Conservation (phyloP, 352 stramenopile species). For the Pythium sp. region DNA sequence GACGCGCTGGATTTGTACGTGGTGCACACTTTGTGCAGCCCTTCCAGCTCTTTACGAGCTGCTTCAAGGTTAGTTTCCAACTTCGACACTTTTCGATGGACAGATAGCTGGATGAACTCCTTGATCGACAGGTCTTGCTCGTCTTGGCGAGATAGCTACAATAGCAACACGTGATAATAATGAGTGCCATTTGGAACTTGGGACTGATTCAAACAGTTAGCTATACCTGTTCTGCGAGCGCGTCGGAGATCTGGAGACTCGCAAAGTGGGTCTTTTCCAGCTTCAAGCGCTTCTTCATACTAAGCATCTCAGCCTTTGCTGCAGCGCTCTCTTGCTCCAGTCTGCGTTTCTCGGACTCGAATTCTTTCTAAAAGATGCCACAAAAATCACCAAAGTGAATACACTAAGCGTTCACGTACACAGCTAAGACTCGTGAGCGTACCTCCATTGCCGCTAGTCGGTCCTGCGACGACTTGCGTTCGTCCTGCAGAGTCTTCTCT, state of each 20-base stretch:
- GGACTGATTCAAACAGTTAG: background rate
- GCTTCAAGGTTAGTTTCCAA: conserved; percentile 38
- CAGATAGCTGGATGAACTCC: conserved; percentile 57
- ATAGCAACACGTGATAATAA: background rate
- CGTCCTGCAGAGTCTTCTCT: conserved; percentile 45
- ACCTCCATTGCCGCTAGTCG: conserved; percentile 29
- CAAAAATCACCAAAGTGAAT: background rate
- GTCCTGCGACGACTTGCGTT: conserved; percentile 31
- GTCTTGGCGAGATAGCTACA: conserved; percentile 44
- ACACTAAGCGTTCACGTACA: background rate
- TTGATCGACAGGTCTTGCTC: conserved; percentile 52
- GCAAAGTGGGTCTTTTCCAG: conserved; percentile 66
- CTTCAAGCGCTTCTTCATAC: conserved; percentile 34
- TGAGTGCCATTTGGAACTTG: background rate
- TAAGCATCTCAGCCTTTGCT: conserved; percentile 22
- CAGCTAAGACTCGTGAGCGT: background rate
- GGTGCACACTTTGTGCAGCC: conserved; percentile 21
- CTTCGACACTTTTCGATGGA: conserved; percentile 42
- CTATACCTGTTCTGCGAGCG: conserved; percentile 52
- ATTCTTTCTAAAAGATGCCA: conserved; percentile 5
- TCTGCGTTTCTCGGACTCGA: conserved; percentile 13
- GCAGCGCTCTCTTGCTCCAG: conserved; percentile 28
- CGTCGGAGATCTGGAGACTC: conserved; percentile 63
- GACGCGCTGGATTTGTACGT: conserved; percentile 33
- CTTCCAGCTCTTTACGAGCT: conserved; percentile 36